phyloP scores from a whole-genome alignment of 805 yeast species.

The Pichia occidentalis region DNA sequence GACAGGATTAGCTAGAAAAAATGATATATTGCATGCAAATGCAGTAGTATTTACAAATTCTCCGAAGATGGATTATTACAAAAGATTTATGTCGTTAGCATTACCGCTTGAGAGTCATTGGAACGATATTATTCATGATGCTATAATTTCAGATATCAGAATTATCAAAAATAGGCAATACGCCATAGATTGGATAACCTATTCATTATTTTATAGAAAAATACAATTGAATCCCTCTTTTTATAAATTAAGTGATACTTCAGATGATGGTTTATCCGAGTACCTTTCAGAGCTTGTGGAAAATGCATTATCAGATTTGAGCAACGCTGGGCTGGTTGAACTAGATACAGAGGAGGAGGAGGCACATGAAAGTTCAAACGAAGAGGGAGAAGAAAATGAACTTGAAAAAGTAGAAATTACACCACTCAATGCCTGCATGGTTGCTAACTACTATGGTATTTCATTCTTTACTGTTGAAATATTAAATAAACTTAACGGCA shows the following conservation, averaged over 20 bases:
- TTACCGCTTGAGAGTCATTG: constrained; percentile 80
- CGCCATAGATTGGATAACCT: constrained; percentile 87
- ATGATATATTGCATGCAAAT: constrained; percentile 30
- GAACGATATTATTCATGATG: constrained; percentile 53
- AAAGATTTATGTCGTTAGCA: constrained; percentile 63
- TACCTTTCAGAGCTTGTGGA: constrained; percentile 82
- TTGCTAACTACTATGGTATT: constrained; percentile 67
- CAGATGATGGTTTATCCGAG: constrained; percentile 68
- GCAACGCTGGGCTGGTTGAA: constrained; percentile 56
- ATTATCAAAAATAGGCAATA: constrained; percentile 67
- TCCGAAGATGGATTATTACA: constrained; percentile 55
- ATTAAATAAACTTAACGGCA: constrained; percentile 46
- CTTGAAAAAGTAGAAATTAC: constrained; percentile 38
- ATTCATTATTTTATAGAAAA: constrained; percentile 75
- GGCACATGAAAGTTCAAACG: constrained; percentile 14
- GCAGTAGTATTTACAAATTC: constrained; percentile 53
- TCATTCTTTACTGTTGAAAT: constrained; percentile 62
- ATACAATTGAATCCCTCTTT: constrained; percentile 78
- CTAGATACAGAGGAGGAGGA: constrained; percentile 36
- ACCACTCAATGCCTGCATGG: constrained; percentile 65
- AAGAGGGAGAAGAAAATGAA: constrained; percentile 29
- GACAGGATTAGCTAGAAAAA: constrained; percentile 40
- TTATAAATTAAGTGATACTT: constrained; percentile 66
- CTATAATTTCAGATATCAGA: constrained; percentile 64
- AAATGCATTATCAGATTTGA: constrained; percentile 54